Percentiles rank a stretch among this genome's conserved stretches.
phyloP scores from a whole-genome alignment of 345 rosid species.

The Sisymbrium irio region DNA sequence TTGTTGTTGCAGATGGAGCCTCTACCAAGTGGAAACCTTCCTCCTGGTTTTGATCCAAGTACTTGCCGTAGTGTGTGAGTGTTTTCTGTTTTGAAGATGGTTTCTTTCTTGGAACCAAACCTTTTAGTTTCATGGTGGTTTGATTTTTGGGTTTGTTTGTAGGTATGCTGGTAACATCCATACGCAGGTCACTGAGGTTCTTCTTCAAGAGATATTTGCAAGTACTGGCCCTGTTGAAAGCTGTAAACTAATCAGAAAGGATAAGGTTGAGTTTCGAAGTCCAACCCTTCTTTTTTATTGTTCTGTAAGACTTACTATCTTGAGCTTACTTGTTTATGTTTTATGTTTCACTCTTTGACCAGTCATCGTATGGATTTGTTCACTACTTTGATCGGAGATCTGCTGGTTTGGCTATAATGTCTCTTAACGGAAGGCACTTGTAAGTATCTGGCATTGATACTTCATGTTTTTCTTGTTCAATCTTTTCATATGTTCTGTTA shows the following conservation, averaged over 20 bases:
- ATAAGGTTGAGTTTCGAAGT: conserved; percentile 50
- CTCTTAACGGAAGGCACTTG: conserved; percentile 88
- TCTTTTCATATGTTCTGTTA: not conserved
- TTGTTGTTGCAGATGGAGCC: conserved; percentile 97
- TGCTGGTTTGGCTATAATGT: conserved; percentile 74
- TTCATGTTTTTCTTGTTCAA: not conserved
- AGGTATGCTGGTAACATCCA: conserved; percentile 95
- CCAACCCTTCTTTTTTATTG: not conserved
- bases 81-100: conserved; percentile 22
- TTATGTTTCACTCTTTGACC: conserved; percentile 36
- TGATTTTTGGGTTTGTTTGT: conserved; percentile 31
- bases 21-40: conserved; percentile 96
- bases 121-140: not conserved
- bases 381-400: conserved; percentile 90
- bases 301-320: not conserved
- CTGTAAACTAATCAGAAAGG: conserved; percentile 90
- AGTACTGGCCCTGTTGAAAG: conserved; percentile 84
- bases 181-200: conserved; percentile 80
- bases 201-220: conserved; percentile 90
- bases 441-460: conserved; percentile 35
- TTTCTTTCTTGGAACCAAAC: not conserved
- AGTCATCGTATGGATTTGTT: conserved; percentile 94
- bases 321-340: not conserved
- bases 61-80: conserved; percentile 99
- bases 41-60: conserved; percentile 99